Conservation (phyloP, 2,329 filamentous ascomycete genomes). For the Beauveria sp. region DNA sequence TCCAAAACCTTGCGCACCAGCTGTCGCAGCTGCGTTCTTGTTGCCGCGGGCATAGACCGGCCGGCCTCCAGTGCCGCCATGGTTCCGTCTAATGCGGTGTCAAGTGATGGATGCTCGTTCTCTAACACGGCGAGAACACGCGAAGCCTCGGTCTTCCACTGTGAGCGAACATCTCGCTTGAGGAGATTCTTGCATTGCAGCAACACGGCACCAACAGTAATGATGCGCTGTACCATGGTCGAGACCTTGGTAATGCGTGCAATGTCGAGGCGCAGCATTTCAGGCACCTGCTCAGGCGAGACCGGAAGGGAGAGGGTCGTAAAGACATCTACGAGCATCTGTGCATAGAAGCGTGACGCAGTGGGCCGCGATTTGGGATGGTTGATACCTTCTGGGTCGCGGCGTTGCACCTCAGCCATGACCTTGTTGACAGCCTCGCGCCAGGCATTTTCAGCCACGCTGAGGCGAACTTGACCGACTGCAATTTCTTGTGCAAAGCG, state of each 20-base stretch:
- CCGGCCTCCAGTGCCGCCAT: constrained; percentile 57
- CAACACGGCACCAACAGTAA: constrained; percentile 66
- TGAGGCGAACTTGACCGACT: constrained; percentile 44
- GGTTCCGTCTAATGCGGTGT: constrained; percentile 50
- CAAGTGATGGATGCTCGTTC: constrained; percentile 40
- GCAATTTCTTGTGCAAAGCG: constrained; percentile 60
- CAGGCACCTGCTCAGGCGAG: constrained; percentile 51
- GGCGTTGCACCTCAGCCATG: constrained; percentile 55
- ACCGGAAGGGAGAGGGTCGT: constrained; percentile 61
- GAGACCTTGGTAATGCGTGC: constrained; percentile 47
- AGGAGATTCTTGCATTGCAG: constrained; percentile 77
- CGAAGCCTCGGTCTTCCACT: constrained; percentile 67
- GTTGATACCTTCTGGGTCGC: constrained; percentile 61
- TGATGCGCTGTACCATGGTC: constrained; percentile 44
- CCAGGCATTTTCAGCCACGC: constrained; percentile 60
- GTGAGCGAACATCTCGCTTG: constrained; percentile 68
- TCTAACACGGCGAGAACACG: constrained; percentile 66
- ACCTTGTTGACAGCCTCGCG: constrained; percentile 55
- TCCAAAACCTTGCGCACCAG: constrained; percentile 49
- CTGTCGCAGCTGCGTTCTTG: constrained; percentile 50
- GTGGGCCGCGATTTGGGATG: constrained; percentile 56
- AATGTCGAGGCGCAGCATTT: constrained; percentile 64
- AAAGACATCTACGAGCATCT: constrained; percentile 67
- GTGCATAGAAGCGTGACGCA: constrained; percentile 64
- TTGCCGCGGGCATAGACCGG: constrained; percentile 56